Evolutionary conservation across 2,329 filamentous ascomycete genomes (phyloP).

Genomic region (Claviceps monticola): DNA sequence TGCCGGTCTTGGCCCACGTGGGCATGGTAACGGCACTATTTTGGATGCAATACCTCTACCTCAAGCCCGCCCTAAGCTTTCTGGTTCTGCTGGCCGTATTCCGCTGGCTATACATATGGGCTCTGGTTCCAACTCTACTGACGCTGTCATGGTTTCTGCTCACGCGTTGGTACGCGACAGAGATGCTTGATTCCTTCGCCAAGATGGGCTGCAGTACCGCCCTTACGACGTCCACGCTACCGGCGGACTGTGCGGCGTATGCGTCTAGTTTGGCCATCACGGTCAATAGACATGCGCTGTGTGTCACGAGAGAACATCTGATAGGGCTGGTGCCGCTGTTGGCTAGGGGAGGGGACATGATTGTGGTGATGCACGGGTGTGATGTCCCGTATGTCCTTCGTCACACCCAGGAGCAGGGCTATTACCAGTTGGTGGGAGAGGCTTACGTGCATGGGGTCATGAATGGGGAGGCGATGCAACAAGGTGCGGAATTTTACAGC

Average conservation of each 20-base stretch:
- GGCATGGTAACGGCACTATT: not conserved
- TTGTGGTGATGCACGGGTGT: constrained; percentile 7
- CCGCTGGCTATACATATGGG: constrained; percentile 3
- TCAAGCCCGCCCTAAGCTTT: not conserved
- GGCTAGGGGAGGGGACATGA: constrained; percentile 2
- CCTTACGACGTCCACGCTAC: not conserved
- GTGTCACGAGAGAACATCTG: constrained; percentile 2
- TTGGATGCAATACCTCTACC: not conserved
- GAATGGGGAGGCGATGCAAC: constrained; percentile 6
- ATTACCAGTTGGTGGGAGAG: constrained; percentile 6
- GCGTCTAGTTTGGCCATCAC: not conserved
- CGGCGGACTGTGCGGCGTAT: constrained; percentile 2
- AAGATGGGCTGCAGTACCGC: constrained; percentile 2
- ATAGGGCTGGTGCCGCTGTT: constrained; percentile 5
- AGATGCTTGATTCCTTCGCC: not conserved
- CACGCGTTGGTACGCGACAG: not conserved
- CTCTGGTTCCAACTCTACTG: not conserved
- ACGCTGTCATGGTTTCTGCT: constrained; percentile 1
- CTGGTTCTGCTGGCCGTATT: constrained; percentile 3
- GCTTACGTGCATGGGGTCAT: constrained; percentile 8
- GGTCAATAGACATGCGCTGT: constrained; percentile 2
- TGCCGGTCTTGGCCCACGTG: constrained; percentile 2
- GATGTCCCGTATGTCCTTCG: constrained; percentile 7
- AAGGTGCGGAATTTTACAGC: not conserved
- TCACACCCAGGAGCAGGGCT: not conserved